These are phyloP conservation scores for Aphanoascus verrucosus DNA, from an alignment of 2,329 filamentous ascomycete species.

Conservation along the genomic window DNA sequence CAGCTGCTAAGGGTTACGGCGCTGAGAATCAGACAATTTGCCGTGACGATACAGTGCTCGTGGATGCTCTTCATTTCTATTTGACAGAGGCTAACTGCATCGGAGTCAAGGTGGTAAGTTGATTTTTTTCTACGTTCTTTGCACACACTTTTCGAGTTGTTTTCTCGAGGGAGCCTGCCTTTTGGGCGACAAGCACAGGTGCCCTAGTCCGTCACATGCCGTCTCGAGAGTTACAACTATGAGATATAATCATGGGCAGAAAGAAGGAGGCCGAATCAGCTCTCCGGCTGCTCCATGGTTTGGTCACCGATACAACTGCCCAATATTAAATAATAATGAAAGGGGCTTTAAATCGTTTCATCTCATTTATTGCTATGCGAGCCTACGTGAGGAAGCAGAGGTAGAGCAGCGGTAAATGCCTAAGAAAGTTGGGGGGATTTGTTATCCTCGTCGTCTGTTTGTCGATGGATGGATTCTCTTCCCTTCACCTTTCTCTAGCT, in stretches of 20 bases:
- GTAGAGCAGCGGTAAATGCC: neutral
- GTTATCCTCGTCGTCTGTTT: constrained; percentile 6
- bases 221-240: neutral
- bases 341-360: neutral
- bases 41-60: constrained; percentile 57
- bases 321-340: constrained; percentile 34
- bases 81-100: constrained; percentile 57
- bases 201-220: no score
- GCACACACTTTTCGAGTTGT: no score
- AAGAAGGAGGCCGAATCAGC: constrained; percentile 46
- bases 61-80: constrained; percentile 70
- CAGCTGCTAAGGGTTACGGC: constrained; percentile 63
- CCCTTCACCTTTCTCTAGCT: neutral
- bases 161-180: no score
- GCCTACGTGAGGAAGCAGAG: neutral
- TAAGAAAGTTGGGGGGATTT: neutral
- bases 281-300: constrained; percentile 30
- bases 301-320: constrained; percentile 50
- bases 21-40: constrained; percentile 64
- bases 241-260: constrained; percentile 29
- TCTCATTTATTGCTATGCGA: neutral
- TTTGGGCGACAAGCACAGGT: no score
- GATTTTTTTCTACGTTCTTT: constrained; percentile 4
- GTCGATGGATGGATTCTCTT: constrained; percentile 5
- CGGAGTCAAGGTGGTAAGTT: constrained; percentile 31